These are phyloP conservation scores for Gnomoniopsis sp. DNA, from an alignment of 2,329 filamentous ascomycete species.

Conservation along the genomic window DNA sequence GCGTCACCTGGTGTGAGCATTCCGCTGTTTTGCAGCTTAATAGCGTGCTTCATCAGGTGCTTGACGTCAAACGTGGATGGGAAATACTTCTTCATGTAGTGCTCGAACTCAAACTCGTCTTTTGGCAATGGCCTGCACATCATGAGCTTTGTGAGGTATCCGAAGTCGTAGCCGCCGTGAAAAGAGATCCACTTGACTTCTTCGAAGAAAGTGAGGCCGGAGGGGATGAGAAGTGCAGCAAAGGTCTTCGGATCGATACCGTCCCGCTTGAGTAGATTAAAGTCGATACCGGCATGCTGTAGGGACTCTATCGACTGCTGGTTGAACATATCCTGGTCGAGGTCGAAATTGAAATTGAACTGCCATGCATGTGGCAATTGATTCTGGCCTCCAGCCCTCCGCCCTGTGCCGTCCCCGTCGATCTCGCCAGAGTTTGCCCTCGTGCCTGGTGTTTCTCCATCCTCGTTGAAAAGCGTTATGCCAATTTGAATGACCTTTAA, in stretches of 20 bases:
- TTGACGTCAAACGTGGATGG: conserved; percentile 94
- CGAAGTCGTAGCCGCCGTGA: conserved; percentile 97
- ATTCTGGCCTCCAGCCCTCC: conserved; percentile 38
- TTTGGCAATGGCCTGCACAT: conserved; percentile 79
- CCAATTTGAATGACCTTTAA: conserved; percentile 97
- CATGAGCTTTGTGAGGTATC: conserved; percentile 92
- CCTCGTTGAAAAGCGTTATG: conserved; percentile 86
- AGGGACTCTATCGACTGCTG: conserved; percentile 91
- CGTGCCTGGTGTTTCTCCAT: conserved; percentile 80
- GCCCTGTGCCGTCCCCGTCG: conserved; percentile 35
- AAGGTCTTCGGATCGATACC: conserved; percentile 91
- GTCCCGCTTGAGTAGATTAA: conserved; percentile 75
- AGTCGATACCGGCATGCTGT: conserved; percentile 89
- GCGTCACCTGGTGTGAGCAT: conserved; percentile 63
- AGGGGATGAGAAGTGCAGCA: conserved; percentile 84
- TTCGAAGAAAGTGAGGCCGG: conserved; percentile 82
- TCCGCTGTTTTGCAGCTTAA: conserved; percentile 62
- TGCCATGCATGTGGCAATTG: conserved; percentile 90
- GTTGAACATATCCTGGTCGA: conserved; percentile 96
- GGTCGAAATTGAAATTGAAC: conserved; percentile 97
- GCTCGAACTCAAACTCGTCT: conserved; percentile 85
- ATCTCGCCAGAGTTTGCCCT: conserved; percentile 51
- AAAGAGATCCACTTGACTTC: conserved; percentile 96
- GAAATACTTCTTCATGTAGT: conserved; percentile 88
- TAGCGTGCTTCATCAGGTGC: conserved; percentile 89